Conservation (phyloP, 1,139 yeast species). For the Sporopachydermia cereana region DNA sequence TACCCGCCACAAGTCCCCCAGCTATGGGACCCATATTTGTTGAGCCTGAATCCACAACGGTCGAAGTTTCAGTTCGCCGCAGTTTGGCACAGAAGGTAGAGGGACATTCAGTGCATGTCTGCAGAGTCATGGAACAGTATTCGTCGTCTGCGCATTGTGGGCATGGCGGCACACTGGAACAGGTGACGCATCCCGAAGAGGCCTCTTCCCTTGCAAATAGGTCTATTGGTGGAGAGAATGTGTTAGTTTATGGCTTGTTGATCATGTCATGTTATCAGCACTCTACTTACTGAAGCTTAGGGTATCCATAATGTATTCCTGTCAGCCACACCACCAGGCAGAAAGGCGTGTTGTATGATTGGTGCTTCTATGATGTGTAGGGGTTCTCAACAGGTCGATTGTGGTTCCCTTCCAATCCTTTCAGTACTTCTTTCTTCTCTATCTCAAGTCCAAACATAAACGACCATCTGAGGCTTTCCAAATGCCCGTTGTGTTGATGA, state of each 20-base stretch:
- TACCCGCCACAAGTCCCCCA: conserved; percentile 5
- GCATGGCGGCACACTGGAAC: conserved; percentile 10
- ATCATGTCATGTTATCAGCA: no score
- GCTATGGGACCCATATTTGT: conserved; percentile 1
- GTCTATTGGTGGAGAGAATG: background rate
- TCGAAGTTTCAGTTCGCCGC: background rate
- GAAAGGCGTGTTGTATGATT: no score
- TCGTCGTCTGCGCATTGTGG: background rate
- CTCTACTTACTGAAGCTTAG: no score
- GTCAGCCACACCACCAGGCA: no score
- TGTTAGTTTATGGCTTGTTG: no score
- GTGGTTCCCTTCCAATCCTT: no score
- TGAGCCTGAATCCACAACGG: background rate
- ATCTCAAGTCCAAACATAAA: no score
- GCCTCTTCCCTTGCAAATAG: background rate
- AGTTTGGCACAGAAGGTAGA: conserved; percentile 3
- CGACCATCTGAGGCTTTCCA: no score
- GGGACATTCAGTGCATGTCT: conserved; percentile 3
- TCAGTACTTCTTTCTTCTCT: no score
- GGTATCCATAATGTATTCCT: no score
- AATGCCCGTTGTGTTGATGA: no score
- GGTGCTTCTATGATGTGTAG: no score
- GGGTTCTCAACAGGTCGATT: background rate
- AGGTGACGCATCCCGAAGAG: background rate
- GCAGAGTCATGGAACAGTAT: conserved; percentile 5